phyloP scores from a whole-genome alignment of 768 basidiomycete genomes.

The Austroboletus festivus region DNA sequence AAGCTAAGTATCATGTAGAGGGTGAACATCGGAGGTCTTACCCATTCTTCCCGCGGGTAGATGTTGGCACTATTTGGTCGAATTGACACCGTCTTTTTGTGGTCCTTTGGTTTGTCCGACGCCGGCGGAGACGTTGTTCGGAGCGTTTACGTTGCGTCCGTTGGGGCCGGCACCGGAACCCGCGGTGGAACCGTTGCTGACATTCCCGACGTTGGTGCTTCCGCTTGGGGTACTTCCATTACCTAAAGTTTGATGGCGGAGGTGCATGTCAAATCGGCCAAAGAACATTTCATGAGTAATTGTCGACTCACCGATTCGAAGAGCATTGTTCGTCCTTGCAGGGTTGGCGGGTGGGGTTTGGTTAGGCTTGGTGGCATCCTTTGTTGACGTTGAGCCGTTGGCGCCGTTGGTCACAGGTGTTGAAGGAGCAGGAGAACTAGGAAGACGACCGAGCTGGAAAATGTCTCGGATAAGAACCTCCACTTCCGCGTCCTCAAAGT shows the following conservation, averaged over 20 bases:
- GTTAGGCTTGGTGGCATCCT: constrained; percentile 16
- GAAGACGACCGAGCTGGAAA: constrained; percentile 26
- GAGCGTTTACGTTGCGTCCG: background rate
- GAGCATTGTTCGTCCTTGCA: constrained; percentile 19
- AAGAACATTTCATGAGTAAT: constrained; percentile 23
- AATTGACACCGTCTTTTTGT: background rate
- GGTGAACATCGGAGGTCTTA: constrained; percentile 34
- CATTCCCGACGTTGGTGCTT: background rate
- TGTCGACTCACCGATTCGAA: constrained; percentile 29
- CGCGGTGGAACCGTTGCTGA: background rate
- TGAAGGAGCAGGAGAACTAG: constrained; percentile 20
- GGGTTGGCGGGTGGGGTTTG: constrained; percentile 16
- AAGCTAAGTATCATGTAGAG: constrained; percentile 23
- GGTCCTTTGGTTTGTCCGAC: constrained; percentile 10
- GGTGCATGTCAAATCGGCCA: constrained; percentile 21
- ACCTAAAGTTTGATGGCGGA: constrained; percentile 13
- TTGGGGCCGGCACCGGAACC: background rate
- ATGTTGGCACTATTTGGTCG: background rate
- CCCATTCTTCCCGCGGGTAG: constrained; percentile 23
- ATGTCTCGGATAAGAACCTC: constrained; percentile 29
- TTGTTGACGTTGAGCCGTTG: constrained; percentile 15
- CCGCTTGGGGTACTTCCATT: background rate
- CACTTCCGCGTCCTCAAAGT: constrained; percentile 29
- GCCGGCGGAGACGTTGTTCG: background rate
- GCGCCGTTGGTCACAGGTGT: constrained; percentile 6